These are phyloP conservation scores for Sporisorium sorghi DNA, from an alignment of 1,284 basidiomycete genomes.

Conservation along the genomic window DNA sequence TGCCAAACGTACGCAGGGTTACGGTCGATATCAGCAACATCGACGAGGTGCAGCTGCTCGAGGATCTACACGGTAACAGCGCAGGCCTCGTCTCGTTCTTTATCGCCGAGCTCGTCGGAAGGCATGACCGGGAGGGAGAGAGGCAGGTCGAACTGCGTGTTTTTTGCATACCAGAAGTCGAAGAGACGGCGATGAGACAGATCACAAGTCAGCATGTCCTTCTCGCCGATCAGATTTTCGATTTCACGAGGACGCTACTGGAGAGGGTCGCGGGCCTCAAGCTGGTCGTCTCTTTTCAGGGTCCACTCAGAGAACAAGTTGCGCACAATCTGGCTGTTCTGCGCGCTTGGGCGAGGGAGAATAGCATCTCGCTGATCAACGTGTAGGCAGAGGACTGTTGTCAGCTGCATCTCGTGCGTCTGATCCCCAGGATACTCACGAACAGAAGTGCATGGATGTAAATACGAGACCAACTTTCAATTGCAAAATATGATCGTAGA, in stretches of 20 bases:
- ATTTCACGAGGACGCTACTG: conserved; percentile 8
- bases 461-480: no score
- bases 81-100: conserved; percentile 9
- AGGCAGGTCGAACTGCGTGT: conserved; percentile 15
- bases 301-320: conserved; percentile 2
- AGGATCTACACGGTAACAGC: not conserved
- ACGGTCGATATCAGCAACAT: conserved; percentile 21
- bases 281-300: conserved; percentile 17
- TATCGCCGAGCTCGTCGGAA: conserved; percentile 18
- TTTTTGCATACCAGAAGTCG: conserved; percentile 8
- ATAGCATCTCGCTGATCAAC: conserved; percentile 13
- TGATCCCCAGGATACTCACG: no score
- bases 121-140: not conserved
- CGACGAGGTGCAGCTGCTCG: not conserved
- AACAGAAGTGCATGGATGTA: no score
- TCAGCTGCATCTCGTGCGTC: no score
- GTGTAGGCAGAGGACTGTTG: not conserved
- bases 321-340: not conserved
- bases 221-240: conserved; percentile 13
- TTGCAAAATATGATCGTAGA: no score
- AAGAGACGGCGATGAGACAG: not conserved
- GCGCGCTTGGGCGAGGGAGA: conserved; percentile 11
- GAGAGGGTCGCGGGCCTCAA: not conserved
- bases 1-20: conserved; percentile 13
- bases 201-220: conserved; percentile 1